Evolutionary conservation across 1,139 yeast genomes (phyloP).

Genomic region (Lodderomyces orthopsilosis): DNA sequence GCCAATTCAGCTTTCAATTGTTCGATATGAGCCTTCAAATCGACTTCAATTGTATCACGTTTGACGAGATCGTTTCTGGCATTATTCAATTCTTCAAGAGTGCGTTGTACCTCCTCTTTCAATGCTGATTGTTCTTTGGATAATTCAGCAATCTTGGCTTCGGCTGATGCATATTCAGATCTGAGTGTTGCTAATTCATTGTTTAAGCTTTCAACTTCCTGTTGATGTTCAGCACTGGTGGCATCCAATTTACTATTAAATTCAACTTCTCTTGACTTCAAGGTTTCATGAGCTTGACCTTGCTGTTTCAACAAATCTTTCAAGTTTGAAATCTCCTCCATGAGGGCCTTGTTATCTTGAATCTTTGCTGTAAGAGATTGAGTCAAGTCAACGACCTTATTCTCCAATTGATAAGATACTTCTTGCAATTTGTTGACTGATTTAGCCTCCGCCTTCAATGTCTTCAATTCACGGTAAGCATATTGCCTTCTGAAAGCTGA

Average conservation of each 20-base stretch:
- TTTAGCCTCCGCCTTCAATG: constrained; percentile 78
- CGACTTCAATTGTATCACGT: constrained; percentile 65
- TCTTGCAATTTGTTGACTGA: constrained; percentile 88
- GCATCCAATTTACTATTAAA: constrained; percentile 46
- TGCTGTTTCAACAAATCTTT: constrained; percentile 59
- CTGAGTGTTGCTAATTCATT: constrained; percentile 57
- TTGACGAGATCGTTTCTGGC: constrained; percentile 63
- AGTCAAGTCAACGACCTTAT: constrained; percentile 91
- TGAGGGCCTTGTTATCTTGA: constrained; percentile 74
- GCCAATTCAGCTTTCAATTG: constrained; percentile 67
- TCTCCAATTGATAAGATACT: constrained; percentile 88
- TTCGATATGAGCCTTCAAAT: constrained; percentile 64
- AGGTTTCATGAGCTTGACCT: constrained; percentile 52
- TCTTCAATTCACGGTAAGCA: constrained; percentile 64
- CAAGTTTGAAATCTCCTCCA: constrained; percentile 56
- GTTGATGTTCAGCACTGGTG: constrained; percentile 47
- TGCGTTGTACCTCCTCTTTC: constrained; percentile 60
- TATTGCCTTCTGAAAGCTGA: constrained; percentile 72
- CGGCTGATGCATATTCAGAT: constrained; percentile 60
- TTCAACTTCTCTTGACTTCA: constrained; percentile 56
- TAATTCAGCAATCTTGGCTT: constrained; percentile 59
- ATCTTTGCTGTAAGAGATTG: constrained; percentile 76
- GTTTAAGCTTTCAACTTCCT: constrained; percentile 52
- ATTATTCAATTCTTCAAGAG: constrained; percentile 58
- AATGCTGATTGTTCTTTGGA: constrained; percentile 63